These are phyloP conservation scores for Ceratobasidium sp. DNA, from an alignment of 1,284 basidiomycete species.

Conservation along the genomic window DNA sequence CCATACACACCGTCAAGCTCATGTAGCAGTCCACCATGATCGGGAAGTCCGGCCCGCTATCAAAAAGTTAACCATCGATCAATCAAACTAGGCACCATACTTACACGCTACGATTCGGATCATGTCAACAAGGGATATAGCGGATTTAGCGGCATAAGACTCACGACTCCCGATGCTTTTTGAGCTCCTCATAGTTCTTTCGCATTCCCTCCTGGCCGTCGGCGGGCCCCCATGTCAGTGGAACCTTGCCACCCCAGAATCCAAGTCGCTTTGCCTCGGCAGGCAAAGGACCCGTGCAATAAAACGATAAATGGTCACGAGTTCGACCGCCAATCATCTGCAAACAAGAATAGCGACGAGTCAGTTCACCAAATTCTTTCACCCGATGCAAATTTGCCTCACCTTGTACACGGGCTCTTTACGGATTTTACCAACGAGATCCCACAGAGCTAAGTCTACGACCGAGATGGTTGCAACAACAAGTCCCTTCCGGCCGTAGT, in stretches of 20 bases:
- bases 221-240: conserved; percentile 61
- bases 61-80: neutral
- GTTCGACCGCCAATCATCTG: conserved; percentile 61
- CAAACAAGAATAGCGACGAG: conserved; percentile 51
- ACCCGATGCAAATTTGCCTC: conserved; percentile 48
- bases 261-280: conserved; percentile 61
- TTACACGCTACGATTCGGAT: conserved; percentile 10
- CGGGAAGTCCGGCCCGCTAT: conserved; percentile 57
- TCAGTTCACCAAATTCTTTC: conserved; percentile 58
- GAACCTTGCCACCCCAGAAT: conserved; percentile 64
- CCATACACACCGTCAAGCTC: conserved; percentile 55
- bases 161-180: conserved; percentile 59
- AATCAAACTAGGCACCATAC: conserved; percentile 3
- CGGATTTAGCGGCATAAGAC: conserved; percentile 35
- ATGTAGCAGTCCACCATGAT: conserved; percentile 65
- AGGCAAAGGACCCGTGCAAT: conserved; percentile 63
- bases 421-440: conserved; percentile 64
- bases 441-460: conserved; percentile 60
- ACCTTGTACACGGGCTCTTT: conserved; percentile 66
- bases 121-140: neutral
- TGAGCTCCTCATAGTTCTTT: conserved; percentile 63
- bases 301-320: conserved; percentile 62
- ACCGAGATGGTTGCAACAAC: conserved; percentile 62
- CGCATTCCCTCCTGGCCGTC: conserved; percentile 60
- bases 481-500: conserved; percentile 65